Percentiles rank a stretch among this genome's conserved stretches.
Conservation (phyloP, 768 basidiomycete species). For the Terana coerulea region DNA sequence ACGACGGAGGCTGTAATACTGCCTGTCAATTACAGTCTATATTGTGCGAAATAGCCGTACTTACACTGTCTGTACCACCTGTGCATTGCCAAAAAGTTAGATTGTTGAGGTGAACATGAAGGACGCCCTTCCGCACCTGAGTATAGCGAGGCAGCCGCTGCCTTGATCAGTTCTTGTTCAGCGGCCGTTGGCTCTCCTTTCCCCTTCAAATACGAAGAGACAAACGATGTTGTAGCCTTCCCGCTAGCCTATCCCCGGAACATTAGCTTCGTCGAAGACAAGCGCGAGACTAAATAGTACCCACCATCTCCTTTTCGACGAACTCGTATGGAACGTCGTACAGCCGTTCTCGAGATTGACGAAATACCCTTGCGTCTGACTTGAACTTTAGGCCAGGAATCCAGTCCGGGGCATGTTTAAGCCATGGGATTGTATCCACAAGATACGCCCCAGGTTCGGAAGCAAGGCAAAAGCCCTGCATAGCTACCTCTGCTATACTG, state of each 20-base stretch:
- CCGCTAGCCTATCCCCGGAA: background rate
- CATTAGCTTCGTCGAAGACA: background rate
- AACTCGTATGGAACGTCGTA: slow-evolving; percentile 45
- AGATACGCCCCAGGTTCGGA: slow-evolving; percentile 32
- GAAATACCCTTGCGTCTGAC: slow-evolving; percentile 22
- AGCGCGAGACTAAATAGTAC: background rate
- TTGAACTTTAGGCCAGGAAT: slow-evolving; percentile 31
- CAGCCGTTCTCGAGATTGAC: slow-evolving; percentile 23
- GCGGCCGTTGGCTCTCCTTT: slow-evolving; percentile 26
- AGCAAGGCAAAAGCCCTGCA: slow-evolving; percentile 30
- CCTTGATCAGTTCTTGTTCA: slow-evolving; percentile 52
- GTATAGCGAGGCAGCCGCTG: slow-evolving; percentile 46
- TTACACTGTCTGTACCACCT: background rate
- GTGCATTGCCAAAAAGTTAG: too few species aligned
- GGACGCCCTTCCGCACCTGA: too few species aligned
- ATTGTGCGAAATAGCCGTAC: background rate
- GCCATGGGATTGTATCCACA: slow-evolving; percentile 17
- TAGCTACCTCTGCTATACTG: slow-evolving; percentile 34
- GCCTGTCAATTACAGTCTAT: background rate
- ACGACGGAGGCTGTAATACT: slow-evolving; percentile 25
- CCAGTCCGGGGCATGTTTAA: slow-evolving; percentile 36
- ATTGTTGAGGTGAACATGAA: too few species aligned
- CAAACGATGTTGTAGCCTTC: slow-evolving; percentile 6
- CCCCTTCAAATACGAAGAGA: slow-evolving; percentile 5
- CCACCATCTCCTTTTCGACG: slow-evolving; percentile 47